Evolutionary conservation across 108 stramenopile species (phyloP), one percentile per base, ranked within the genome.

Genomic region (Seminavis robusta): DNA sequence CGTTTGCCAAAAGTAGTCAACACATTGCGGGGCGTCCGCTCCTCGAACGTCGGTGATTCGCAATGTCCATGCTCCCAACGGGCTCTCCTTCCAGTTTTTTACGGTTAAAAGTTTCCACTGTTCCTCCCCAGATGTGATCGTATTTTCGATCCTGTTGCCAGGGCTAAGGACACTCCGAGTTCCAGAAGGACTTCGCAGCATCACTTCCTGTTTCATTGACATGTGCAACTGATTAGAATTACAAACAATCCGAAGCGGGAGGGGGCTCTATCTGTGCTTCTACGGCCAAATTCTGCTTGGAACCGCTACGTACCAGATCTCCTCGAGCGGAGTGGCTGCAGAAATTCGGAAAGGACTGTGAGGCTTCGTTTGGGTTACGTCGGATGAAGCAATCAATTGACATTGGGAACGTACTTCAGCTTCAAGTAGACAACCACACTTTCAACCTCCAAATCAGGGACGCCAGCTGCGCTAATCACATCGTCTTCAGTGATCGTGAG

Each of bases 241-340:
- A n/a, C n/a, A n/a, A 24, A 20, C 71, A 63, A 3, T 64, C 37
- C 15, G 39, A 43, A 30, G 34, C 29, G 44, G 59, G 50, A 9
- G 33, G 26, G n/a, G 58, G 37, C 45, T 65, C 59, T 27, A 65
- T 29, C 37, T 38, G 53, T 17, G 65, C 71, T n/a, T n/a, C 33
- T 20, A 65, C 64, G 27, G 20, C 8, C 9, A 4, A 34, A 52
- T 34, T 6, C 25, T 7, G 43, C 10, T n/a, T 45, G n/a, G n/a
- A n/a, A n/a, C n/a, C n/a, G n/a, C n/a, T n/a, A n/a, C n/a, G n/a
- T n/a, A n/a, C n/a, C n/a, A n/a, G n/a, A n/a, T n/a, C n/a, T n/a
- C n/a, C n/a, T n/a, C n/a, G n/a, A n/a, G n/a, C n/a, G n/a, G 67
- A 44, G 16, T 65, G 26, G 6, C 72, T 66, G 9, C 72, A 52